Evolutionary conservation across 1,284 basidiomycete species (phyloP).

Genomic region (Psilocybe mexicana): DNA sequence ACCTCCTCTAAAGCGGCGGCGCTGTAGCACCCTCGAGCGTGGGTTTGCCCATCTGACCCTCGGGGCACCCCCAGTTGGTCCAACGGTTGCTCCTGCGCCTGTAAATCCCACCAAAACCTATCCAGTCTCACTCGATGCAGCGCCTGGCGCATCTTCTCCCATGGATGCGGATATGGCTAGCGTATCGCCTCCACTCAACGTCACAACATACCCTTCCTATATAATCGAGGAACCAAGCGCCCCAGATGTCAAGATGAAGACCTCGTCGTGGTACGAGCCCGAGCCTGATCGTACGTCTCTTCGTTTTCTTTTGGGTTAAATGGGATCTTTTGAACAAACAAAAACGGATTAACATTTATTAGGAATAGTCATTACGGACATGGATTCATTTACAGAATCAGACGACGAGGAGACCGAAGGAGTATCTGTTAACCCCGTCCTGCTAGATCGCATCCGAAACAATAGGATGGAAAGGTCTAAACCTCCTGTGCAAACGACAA

Average conservation of each 20-base stretch:
- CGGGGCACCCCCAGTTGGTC: slow-evolving; percentile 6
- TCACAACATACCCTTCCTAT: slow-evolving; percentile 26
- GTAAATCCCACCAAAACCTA: neutral
- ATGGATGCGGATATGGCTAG: slow-evolving; percentile 19
- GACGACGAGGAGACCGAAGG: slow-evolving; percentile 41
- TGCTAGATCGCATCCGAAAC: slow-evolving; percentile 46
- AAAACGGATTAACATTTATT: slow-evolving; percentile 1
- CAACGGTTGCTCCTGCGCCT: neutral
- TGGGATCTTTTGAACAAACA: neutral
- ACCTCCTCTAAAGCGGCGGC: slow-evolving; percentile 47
- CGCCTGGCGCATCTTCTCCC: slow-evolving; percentile 4
- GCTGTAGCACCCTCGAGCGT: slow-evolving; percentile 52
- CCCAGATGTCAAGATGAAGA: slow-evolving; percentile 60
- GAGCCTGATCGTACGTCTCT: slow-evolving; percentile 63
- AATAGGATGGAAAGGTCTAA: slow-evolving; percentile 21
- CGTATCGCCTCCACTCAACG: slow-evolving; percentile 8
- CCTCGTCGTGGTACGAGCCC: slow-evolving; percentile 65
- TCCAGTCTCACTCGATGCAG: slow-evolving; percentile 7
- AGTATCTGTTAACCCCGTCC: slow-evolving; percentile 43
- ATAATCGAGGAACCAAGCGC: slow-evolving; percentile 47
- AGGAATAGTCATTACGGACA: slow-evolving; percentile 66
- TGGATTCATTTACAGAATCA: slow-evolving; percentile 48
- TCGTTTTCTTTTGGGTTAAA: neutral
- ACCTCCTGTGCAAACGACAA: slow-evolving; percentile 29
- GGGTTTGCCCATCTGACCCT: slow-evolving; percentile 58